These are phyloP conservation scores for Firmiana major DNA, from an alignment of 345 rosid species.

Conservation along the genomic window DNA sequence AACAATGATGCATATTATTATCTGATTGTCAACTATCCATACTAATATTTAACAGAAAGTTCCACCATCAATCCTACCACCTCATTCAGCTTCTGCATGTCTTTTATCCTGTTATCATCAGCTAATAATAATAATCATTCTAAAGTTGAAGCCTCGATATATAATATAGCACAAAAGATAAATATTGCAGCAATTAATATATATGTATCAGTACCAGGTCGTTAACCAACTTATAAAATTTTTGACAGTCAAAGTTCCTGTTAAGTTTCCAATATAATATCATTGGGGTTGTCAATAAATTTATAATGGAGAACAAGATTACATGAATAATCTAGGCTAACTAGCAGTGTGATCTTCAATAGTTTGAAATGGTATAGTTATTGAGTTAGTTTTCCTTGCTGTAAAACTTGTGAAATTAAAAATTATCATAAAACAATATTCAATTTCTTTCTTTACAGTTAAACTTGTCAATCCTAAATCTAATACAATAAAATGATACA, in stretches of 20 bases:
- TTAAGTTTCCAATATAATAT: not conserved
- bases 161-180: not conserved
- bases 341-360: not conserved
- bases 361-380: not conserved
- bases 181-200: not conserved
- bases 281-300: not conserved
- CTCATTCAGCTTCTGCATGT: not conserved
- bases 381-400: no score
- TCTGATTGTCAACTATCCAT: not conserved
- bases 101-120: no score
- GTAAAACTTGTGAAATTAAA: no score
- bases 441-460: not conserved
- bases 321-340: not conserved
- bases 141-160: not conserved
- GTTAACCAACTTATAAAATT: not conserved
- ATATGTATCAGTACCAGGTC: not conserved
- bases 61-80: not conserved
- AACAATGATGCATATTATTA: not conserved
- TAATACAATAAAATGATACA: no score
- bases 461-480: no score
- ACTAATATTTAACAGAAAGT: not conserved
- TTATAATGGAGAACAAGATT: not conserved
- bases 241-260: not conserved
- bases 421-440: not conserved
- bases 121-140: not conserved